Percentiles rank a stretch among this genome's conserved stretches.
Conservation (phyloP, 1,284 basidiomycete genomes). For the Grifola frondosa region DNA sequence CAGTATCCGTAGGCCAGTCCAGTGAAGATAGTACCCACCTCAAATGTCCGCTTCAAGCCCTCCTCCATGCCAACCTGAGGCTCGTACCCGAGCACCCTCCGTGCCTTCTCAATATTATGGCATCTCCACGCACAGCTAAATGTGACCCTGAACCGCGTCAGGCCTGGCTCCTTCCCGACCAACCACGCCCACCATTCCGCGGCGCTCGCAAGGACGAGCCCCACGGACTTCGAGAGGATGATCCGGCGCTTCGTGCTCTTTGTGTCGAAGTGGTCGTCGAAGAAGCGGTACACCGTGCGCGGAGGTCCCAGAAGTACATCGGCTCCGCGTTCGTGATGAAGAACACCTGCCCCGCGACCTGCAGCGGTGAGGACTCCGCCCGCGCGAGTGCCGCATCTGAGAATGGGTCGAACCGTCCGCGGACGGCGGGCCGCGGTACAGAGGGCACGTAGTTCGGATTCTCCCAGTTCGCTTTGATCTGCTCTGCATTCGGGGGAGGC, state of each 20-base stretch:
- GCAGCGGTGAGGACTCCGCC: conserved; percentile 52
- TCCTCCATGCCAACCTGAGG: conserved; percentile 90
- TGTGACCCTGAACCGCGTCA: conserved; percentile 86
- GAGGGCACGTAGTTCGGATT: conserved; percentile 44
- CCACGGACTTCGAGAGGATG: conserved; percentile 66
- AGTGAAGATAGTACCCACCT: conserved; percentile 44
- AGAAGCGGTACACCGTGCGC: conserved; percentile 80
- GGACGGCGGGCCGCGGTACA: conserved; percentile 59
- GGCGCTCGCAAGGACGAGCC: conserved; percentile 67
- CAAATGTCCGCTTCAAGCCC: conserved; percentile 78
- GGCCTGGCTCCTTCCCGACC: conserved; percentile 79
- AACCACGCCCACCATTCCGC: conserved; percentile 80
- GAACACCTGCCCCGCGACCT: conserved; percentile 92
- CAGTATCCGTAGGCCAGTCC: background rate
- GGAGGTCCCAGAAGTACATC: conserved; percentile 96
- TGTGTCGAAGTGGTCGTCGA: conserved; percentile 50
- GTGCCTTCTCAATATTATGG: conserved; percentile 95
- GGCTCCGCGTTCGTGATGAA: conserved; percentile 99
- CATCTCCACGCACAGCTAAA: conserved; percentile 77
- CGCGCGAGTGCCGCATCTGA: conserved; percentile 54
- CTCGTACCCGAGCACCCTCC: conserved; percentile 90
- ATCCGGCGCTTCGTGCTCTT: conserved; percentile 26
- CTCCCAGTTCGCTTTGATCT: conserved; percentile 62
- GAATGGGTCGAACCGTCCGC: conserved; percentile 76
- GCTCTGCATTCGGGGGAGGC: conserved; percentile 56